These are phyloP conservation scores for Phialophora macrospora DNA, from an alignment of 2,329 filamentous ascomycete genomes.

Conservation along the genomic window DNA sequence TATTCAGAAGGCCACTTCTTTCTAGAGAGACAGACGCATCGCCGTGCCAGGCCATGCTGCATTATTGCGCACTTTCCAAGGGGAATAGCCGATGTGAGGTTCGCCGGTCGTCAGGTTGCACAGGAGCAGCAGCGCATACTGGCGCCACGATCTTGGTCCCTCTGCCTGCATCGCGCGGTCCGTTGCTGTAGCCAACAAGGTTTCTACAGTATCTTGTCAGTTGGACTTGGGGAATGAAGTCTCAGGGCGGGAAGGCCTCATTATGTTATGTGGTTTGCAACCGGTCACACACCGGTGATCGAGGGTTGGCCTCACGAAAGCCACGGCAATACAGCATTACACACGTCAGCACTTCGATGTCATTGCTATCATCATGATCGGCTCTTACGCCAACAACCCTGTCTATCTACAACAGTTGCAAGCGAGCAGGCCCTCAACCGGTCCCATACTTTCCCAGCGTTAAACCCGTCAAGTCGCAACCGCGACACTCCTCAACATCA, in stretches of 20 bases:
- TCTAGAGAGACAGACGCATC: background rate
- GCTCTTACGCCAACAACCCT: too few relatives aligned
- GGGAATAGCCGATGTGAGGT: background rate
- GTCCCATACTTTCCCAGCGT: background rate
- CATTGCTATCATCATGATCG: background rate
- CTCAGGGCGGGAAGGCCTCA: background rate
- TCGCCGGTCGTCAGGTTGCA: background rate
- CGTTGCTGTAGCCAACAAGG: background rate
- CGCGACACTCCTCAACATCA: slow-evolving; percentile 14
- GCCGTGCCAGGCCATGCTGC: background rate
- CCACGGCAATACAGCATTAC: background rate
- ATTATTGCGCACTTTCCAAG: background rate
- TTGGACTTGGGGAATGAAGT: background rate
- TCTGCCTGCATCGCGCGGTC: too few relatives aligned
- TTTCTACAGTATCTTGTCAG: background rate
- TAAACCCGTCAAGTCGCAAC: background rate
- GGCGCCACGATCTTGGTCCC: too few relatives aligned
- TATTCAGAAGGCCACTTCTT: background rate
- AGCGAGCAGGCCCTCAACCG: background rate
- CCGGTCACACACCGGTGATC: background rate
- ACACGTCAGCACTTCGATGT: background rate
- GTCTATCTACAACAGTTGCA: background rate
- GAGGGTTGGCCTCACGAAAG: background rate
- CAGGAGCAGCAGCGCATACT: background rate
- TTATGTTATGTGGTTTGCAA: background rate